Conservation (phyloP, 2,329 filamentous ascomycete genomes). For the Beauveria australis region DNA sequence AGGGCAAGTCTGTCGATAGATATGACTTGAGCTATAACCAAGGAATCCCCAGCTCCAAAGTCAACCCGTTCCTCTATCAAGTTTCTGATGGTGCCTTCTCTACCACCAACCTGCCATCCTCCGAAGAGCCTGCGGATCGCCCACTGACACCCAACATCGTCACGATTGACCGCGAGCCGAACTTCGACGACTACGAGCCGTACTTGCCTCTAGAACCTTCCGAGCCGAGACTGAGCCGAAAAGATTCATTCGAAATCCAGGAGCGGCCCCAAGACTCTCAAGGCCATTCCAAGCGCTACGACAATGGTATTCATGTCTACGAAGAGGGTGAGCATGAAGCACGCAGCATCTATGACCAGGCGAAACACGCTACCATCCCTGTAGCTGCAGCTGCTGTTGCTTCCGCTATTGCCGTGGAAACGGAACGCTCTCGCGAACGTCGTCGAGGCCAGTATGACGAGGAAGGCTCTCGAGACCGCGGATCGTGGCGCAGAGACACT, state of each 20-base stretch:
- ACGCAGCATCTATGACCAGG: slow-evolving; percentile 35
- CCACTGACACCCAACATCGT: slow-evolving; percentile 43
- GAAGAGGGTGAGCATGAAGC: slow-evolving; percentile 36
- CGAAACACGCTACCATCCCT: slow-evolving; percentile 40
- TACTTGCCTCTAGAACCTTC: slow-evolving; percentile 20
- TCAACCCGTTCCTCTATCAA: slow-evolving; percentile 54
- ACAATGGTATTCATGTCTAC: slow-evolving; percentile 19
- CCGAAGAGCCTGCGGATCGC: slow-evolving; percentile 31
- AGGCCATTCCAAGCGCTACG: slow-evolving; percentile 17
- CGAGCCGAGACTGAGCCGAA: slow-evolving; percentile 37
- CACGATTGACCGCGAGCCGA: slow-evolving; percentile 46
- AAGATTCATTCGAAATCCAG: slow-evolving; percentile 40
- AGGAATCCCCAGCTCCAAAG: slow-evolving; percentile 21
- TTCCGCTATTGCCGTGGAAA: slow-evolving; percentile 36
- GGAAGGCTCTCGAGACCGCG: slow-evolving; percentile 25
- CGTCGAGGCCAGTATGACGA: slow-evolving; percentile 24
- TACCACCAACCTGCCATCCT: slow-evolving; percentile 32
- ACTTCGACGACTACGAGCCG: slow-evolving; percentile 31
- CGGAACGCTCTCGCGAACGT: slow-evolving; percentile 27
- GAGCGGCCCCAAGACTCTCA: slow-evolving; percentile 18
- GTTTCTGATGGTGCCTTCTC: slow-evolving; percentile 44
- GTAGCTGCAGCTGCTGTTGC: slow-evolving; percentile 39
- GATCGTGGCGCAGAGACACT: slow-evolving; percentile 28
- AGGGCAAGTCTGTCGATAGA: slow-evolving; percentile 18
- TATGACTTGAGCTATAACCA: slow-evolving; percentile 12